phyloP scores from a whole-genome alignment of 106 monocot species.

The Platanthera zijinensis region DNA sequence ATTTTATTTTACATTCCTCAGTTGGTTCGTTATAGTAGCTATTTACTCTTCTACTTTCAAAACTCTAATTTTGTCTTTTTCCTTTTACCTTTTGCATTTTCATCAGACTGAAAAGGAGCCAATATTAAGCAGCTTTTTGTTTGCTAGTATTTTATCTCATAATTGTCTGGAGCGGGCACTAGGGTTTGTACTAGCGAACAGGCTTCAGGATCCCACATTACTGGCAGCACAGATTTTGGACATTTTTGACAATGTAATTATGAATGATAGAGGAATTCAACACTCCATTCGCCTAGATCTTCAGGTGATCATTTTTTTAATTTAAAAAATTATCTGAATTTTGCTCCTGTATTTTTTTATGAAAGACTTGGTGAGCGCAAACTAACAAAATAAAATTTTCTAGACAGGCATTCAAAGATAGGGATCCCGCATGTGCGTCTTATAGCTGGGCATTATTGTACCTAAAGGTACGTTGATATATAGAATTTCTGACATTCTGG shows the following conservation, averaged over 20 bases:
- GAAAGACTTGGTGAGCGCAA: background rate
- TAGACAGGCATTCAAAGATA: constrained; percentile 71
- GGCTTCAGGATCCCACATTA: constrained; percentile 77
- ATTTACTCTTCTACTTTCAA: background rate
- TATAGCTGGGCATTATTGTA: constrained; percentile 86
- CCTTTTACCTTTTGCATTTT: background rate
- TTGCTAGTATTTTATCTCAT: constrained; percentile 82
- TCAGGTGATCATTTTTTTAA: constrained; percentile 48
- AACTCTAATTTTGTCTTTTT: background rate
- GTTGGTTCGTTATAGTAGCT: background rate
- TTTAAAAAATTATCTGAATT: constrained; percentile 2
- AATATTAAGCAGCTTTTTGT: constrained; percentile 84
- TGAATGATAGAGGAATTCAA: constrained; percentile 65
- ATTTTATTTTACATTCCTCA: background rate
- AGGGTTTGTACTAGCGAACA: constrained; percentile 85
- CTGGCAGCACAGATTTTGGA: constrained; percentile 81
- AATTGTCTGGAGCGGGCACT: constrained; percentile 74
- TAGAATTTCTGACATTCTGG: background rate
- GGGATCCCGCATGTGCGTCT: constrained; percentile 81
- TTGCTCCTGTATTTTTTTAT: constrained; percentile 1
- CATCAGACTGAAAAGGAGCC: constrained; percentile 86
- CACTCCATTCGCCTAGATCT: constrained; percentile 81
- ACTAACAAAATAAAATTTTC: background rate
- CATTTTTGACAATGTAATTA: constrained; percentile 80
- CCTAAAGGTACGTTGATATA: constrained; percentile 52